These are phyloP conservation scores for Monosporozyma solicola DNA, from an alignment of 805 yeast genomes.

Conservation along the genomic window DNA sequence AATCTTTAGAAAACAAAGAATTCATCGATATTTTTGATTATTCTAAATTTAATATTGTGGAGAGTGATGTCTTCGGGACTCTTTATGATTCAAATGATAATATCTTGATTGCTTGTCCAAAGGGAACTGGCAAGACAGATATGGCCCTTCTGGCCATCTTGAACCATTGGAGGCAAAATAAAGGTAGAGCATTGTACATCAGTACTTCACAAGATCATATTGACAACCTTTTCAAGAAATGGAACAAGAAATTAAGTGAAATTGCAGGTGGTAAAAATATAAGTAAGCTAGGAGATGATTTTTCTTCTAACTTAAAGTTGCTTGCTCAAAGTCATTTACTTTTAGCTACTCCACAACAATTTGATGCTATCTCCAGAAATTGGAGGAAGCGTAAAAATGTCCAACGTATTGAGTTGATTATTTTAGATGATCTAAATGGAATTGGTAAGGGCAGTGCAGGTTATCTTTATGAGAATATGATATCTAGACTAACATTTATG, in stretches of 20 bases:
- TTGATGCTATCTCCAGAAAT: conserved; percentile 62
- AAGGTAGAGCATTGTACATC: conserved; percentile 67
- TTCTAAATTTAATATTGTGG: conserved; percentile 56
- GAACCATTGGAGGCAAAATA: conserved; percentile 60
- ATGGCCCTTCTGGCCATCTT: conserved; percentile 67
- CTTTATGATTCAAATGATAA: conserved; percentile 51
- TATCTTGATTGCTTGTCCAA: conserved; percentile 59
- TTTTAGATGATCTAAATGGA: conserved; percentile 66
- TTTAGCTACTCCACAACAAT: conserved; percentile 71
- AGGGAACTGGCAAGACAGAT: conserved; percentile 67
- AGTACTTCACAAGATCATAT: conserved; percentile 51
- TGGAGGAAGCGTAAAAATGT: conserved; percentile 76
- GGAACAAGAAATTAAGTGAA: conserved; percentile 43
- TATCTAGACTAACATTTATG: conserved; percentile 67
- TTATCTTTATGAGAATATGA: conserved; percentile 53
- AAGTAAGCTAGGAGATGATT: conserved; percentile 44
- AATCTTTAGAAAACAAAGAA: conserved; percentile 41
- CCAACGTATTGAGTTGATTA: conserved; percentile 55
- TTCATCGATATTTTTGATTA: conserved; percentile 40
- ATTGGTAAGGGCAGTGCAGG: conserved; percentile 54
- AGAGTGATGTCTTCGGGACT: conserved; percentile 59
- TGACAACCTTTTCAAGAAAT: conserved; percentile 37
- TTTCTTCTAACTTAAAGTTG: conserved; percentile 43
- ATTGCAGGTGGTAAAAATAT: conserved; percentile 53
- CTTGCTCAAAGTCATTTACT: conserved; percentile 57